These are phyloP conservation scores for Russula vinacea DNA, from an alignment of 768 basidiomycete genomes.

Conservation along the genomic window DNA sequence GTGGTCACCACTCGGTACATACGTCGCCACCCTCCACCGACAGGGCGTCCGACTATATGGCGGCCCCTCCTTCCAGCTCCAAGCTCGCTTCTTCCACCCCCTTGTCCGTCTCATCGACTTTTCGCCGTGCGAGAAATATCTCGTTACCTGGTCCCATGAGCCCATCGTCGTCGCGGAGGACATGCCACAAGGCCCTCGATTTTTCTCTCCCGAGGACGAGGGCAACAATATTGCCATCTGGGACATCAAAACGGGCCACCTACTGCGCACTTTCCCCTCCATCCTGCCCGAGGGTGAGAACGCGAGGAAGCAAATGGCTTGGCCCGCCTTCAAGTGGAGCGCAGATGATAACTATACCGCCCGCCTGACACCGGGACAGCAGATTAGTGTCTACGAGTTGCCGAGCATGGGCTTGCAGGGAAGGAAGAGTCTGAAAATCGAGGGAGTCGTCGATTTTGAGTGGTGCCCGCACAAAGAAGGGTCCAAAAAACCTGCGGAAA, in stretches of 20 bases:
- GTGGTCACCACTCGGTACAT: slow-evolving; percentile 97
- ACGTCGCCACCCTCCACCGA: slow-evolving; percentile 87
- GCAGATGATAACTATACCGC: slow-evolving; percentile 94
- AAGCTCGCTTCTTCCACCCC: slow-evolving; percentile 92
- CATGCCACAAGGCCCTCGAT: slow-evolving; percentile 76
- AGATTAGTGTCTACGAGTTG: slow-evolving; percentile 95
- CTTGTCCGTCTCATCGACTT: slow-evolving; percentile 95
- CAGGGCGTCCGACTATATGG: slow-evolving; percentile 97
- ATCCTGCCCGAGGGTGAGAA: slow-evolving; percentile 58
- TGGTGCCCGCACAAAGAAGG: slow-evolving; percentile 94
- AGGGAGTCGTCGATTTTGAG: slow-evolving; percentile 96
- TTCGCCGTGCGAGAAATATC: slow-evolving; percentile 92
- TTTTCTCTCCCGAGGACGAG: slow-evolving; percentile 90
- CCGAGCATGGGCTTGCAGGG: slow-evolving; percentile 92
- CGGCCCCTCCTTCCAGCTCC: slow-evolving; percentile 82
- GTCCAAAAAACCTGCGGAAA: slow-evolving; percentile 71
- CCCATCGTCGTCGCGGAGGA: slow-evolving; percentile 83
- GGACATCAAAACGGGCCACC: slow-evolving; percentile 91
- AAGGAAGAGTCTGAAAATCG: slow-evolving; percentile 96
- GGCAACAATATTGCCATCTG: slow-evolving; percentile 97
- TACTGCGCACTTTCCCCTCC: slow-evolving; percentile 87
- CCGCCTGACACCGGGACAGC: slow-evolving; percentile 81
- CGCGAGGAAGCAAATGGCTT: slow-evolving; percentile 79
- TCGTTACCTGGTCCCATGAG: slow-evolving; percentile 97
- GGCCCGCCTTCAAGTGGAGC: slow-evolving; percentile 97